Evolutionary conservation across 768 basidiomycete species (phyloP).

Genomic region (Lactarius sanguifluus): DNA sequence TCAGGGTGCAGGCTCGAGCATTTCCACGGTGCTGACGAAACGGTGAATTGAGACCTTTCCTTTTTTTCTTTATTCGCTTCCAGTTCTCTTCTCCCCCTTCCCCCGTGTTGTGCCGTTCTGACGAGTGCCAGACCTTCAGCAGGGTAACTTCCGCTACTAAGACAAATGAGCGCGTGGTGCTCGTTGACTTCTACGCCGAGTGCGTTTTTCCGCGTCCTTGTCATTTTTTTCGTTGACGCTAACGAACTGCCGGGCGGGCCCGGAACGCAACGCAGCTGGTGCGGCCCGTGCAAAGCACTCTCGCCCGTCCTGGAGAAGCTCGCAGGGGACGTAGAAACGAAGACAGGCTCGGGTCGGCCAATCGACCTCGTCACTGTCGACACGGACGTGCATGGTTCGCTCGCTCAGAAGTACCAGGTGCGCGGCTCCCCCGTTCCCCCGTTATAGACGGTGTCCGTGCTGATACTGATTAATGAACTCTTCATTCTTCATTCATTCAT

Average conservation of each 20-base stretch:
- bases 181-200: slow-evolving; percentile 85
- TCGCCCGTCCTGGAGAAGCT: slow-evolving; percentile 67
- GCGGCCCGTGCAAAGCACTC: slow-evolving; percentile 69
- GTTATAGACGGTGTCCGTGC: not conserved
- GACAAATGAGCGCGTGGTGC: slow-evolving; percentile 52
- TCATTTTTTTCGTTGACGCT: too few species aligned
- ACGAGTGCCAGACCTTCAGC: slow-evolving; percentile 37
- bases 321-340: slow-evolving; percentile 45
- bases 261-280: slow-evolving; percentile 56
- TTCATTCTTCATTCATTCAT: not conserved
- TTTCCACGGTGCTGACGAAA: slow-evolving; percentile 46
- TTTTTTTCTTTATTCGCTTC: not conserved
- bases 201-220: slow-evolving; percentile 37
- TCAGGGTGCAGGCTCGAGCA: slow-evolving; percentile 42
- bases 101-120: slow-evolving; percentile 5
- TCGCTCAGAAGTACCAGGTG: slow-evolving; percentile 56
- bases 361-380: slow-evolving; percentile 76
- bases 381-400: slow-evolving; percentile 51
- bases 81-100: not conserved
- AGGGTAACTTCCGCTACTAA: slow-evolving; percentile 35
- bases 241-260: too few species aligned
- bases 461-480: slow-evolving; percentile 2
- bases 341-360: slow-evolving; percentile 52
- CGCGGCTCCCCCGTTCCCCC: slow-evolving; percentile 11
- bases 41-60: slow-evolving; percentile 37